Base-by-base conservation (phyloP, 2,329 filamentous ascomycete genomes). In the Fonsecaea multimorphosa region DNA sequence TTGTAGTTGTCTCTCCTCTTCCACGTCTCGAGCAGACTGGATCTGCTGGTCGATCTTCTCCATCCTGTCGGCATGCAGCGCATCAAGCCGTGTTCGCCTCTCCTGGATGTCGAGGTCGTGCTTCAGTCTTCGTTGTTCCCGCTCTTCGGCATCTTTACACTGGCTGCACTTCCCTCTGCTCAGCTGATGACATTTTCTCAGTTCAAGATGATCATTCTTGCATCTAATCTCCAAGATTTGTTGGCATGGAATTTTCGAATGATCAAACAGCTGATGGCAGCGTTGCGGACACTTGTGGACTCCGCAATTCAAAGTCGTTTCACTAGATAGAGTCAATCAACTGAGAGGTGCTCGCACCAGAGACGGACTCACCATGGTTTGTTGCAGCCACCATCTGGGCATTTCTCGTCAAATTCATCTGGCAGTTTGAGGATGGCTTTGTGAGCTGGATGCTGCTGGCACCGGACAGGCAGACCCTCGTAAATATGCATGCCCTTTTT, bases 301-400 rank as follows among this genome's bases (percentile, higher is more conserved):
- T 0, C 83, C 83, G 61, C 90, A 92, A 1, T 73, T 79, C 1
- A 92, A 77, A 1, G 74, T 71, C 0, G 71, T 76, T 32, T 38
- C 27, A 31, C 57, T 60, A 38, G 34, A 38, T 60, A 22, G 32
- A 60, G 27, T 27, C 29, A 27, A 51, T 49, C 38, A 1, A 79
- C 80, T 74, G 87, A 88, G 58, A 3, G 12, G 27, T 8, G 16
- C 54, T 34, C 0, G 1, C 7, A 16, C 29, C 36, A 16, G 51
- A 3, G 44, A 12, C 65, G 53, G 24, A 53, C 53, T 31, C 64
- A 89, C 87, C 90, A 93, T 22, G 80, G 80, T 56, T 86, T 79
- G 0, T 78, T 78, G 68, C 90, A 93, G 0, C 91, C 91, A 3
- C 91, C 90, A 72, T 93, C 89, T 0, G 90, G 90, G 44, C 85